These are phyloP conservation scores for Maudiozyma pseudohumilis DNA, from an alignment of 805 yeast species.

Conservation along the genomic window DNA sequence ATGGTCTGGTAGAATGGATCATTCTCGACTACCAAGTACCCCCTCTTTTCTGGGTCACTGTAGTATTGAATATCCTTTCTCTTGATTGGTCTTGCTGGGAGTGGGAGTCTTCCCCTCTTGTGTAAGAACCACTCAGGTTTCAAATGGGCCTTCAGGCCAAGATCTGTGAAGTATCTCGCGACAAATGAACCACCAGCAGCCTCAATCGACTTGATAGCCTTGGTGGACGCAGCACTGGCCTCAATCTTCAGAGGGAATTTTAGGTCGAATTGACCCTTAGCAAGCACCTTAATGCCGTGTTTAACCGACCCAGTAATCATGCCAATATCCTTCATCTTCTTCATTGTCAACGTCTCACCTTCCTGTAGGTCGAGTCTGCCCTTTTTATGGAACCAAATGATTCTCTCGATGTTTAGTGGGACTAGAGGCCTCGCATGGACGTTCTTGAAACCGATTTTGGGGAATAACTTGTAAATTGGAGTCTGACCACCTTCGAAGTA, in stretches of 20 bases:
- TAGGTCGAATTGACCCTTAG: slow-evolving; percentile 44
- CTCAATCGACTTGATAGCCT: slow-evolving; percentile 69
- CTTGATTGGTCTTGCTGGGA: slow-evolving; percentile 76
- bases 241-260: slow-evolving; percentile 64
- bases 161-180: slow-evolving; percentile 56
- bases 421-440: slow-evolving; percentile 43
- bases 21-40: slow-evolving; percentile 49
- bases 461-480: slow-evolving; percentile 73
- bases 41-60: slow-evolving; percentile 59
- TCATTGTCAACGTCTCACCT: slow-evolving; percentile 63
- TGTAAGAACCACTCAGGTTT: slow-evolving; percentile 60
- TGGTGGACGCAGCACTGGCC: slow-evolving; percentile 68
- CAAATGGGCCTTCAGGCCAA: slow-evolving; percentile 67
- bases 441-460: slow-evolving; percentile 80
- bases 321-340: slow-evolving; percentile 66
- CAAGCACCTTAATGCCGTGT: slow-evolving; percentile 77
- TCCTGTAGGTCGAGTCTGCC: slow-evolving; percentile 52
- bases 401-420: slow-evolving; percentile 55
- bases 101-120: slow-evolving; percentile 71
- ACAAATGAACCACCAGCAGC: slow-evolving; percentile 62
- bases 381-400: slow-evolving; percentile 59
- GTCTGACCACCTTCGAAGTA: slow-evolving; percentile 99
- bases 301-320: slow-evolving; percentile 58
- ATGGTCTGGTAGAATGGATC: slow-evolving; percentile 22
- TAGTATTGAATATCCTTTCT: slow-evolving; percentile 75